Percentiles rank a stretch among this genome's conserved stretches.
Conservation (phyloP, 1,284 basidiomycete genomes). For the Pyrrhoderma noxium region DNA sequence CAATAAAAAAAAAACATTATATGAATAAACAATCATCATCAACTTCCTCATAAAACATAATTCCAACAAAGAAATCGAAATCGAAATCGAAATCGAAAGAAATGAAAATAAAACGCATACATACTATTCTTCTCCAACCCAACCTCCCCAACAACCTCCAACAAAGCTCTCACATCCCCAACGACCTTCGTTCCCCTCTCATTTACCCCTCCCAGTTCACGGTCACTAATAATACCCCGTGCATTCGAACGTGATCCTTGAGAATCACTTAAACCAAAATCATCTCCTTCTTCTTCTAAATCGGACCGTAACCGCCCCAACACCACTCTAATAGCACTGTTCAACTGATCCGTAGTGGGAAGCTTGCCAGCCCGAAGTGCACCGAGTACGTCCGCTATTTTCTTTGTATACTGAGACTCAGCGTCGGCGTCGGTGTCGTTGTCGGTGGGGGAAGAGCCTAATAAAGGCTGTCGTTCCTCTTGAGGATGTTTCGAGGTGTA, state of each 20-base stretch:
- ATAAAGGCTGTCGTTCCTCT: constrained; percentile 3
- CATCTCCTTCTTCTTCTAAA: constrained; percentile 18
- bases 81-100: not conserved
- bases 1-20: too few relatives aligned
- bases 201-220: constrained; percentile 24
- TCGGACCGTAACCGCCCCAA: constrained; percentile 34
- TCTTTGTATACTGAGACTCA: constrained; percentile 24
- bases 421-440: constrained; percentile 1
- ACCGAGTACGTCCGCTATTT: constrained; percentile 34
- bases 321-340: constrained; percentile 26
- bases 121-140: constrained; percentile 45
- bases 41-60: not conserved
- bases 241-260: too few relatives aligned
- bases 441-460: not conserved
- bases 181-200: constrained; percentile 27
- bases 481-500: not conserved
- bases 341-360: constrained; percentile 40
- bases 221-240: constrained; percentile 19
- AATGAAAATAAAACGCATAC: constrained; percentile 11
- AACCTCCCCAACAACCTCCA: constrained; percentile 34
- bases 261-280: too few relatives aligned
- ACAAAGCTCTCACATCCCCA: constrained; percentile 27
- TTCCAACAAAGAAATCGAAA: not conserved
- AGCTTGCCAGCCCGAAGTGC: constrained; percentile 41
- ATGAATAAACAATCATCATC: too few relatives aligned